phyloP scores from a whole-genome alignment of 805 yeast species.

The Yarrowia porcina region DNA sequence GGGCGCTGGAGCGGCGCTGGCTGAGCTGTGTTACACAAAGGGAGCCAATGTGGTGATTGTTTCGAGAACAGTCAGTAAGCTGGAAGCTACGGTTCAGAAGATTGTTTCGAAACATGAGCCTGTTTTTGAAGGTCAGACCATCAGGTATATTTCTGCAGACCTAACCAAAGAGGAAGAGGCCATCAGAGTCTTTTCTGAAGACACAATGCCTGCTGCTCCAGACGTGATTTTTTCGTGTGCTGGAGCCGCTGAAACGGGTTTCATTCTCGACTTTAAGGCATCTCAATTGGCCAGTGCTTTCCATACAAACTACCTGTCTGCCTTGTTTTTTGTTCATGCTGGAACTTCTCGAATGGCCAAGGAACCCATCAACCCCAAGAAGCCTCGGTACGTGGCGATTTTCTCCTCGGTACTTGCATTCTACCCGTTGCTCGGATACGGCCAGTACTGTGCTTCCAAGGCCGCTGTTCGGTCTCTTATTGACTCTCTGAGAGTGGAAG shows the following conservation, averaged over 20 bases:
- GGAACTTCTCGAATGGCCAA: conserved; percentile 37
- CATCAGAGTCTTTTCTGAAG: conserved; percentile 43
- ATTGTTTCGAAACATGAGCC: conserved; percentile 36
- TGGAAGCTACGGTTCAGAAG: conserved; percentile 48
- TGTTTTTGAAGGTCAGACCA: conserved; percentile 35
- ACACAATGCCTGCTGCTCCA: conserved; percentile 44
- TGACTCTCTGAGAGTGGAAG: conserved; percentile 76
- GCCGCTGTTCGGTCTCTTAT: conserved; percentile 76
- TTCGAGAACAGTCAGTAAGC: conserved; percentile 67
- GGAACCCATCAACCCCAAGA: conserved; percentile 32
- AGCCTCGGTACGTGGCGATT: conserved; percentile 51
- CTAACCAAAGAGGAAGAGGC: conserved; percentile 55
- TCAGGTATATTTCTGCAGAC: conserved; percentile 59
- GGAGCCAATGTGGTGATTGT: conserved; percentile 70
- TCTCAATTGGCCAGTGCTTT: conserved; percentile 61
- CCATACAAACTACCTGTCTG: conserved; percentile 66
- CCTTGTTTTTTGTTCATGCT: conserved; percentile 69
- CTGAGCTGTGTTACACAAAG: conserved; percentile 49
- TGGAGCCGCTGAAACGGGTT: conserved; percentile 76
- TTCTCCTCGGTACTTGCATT: conserved; percentile 78
- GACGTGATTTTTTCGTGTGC: conserved; percentile 84
- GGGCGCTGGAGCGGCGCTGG: conserved; percentile 83
- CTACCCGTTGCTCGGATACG: conserved; percentile 87
- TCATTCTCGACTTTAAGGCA: conserved; percentile 64
- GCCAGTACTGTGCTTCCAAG: conserved; percentile 86